phyloP scores from a whole-genome alignment of 345 rosid genomes.

The Aquilaria yunnanensis region DNA sequence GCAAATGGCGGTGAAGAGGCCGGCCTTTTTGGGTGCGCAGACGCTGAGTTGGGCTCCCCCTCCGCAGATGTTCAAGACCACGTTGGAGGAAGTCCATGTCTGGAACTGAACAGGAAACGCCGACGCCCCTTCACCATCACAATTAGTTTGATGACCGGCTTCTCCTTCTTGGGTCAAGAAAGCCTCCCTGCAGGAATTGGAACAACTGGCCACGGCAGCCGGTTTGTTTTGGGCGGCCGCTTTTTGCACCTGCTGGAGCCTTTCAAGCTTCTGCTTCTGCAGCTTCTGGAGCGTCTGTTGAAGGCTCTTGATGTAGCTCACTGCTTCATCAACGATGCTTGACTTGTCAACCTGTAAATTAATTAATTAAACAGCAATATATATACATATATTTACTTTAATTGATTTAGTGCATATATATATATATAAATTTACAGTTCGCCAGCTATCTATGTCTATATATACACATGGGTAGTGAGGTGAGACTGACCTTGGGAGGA shows the following conservation, averaged over 20 bases:
- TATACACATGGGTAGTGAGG: too few relatives aligned
- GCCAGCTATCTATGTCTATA: too few relatives aligned
- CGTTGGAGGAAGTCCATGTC: constrained; percentile 57
- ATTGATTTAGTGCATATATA: neutral
- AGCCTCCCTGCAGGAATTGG: constrained; percentile 31
- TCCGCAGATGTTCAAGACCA: constrained; percentile 53
- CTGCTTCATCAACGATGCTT: constrained; percentile 64
- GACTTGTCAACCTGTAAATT: constrained; percentile 62
- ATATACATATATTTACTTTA: constrained; percentile 8
- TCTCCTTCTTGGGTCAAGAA: constrained; percentile 12
- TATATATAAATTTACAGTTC: neutral
- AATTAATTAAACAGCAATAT: neutral
- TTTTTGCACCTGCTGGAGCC: constrained; percentile 25
- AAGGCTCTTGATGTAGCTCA: constrained; percentile 36
- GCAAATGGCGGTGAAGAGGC: constrained; percentile 45
- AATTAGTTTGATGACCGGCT: constrained; percentile 39
- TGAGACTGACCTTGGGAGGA: constrained; percentile 53
- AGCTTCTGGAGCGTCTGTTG: constrained; percentile 36
- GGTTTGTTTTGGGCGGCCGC: constrained; percentile 12
- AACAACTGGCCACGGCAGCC: constrained; percentile 1
- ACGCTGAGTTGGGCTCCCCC: constrained; percentile 52
- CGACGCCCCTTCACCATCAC: neutral
- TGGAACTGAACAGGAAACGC: constrained; percentile 34
- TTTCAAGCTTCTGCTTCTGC: constrained; percentile 44
- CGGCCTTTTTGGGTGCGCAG: constrained; percentile 38